Conservation (phyloP, 2,329 filamentous ascomycete genomes). For the Ceratocystis destructans region DNA sequence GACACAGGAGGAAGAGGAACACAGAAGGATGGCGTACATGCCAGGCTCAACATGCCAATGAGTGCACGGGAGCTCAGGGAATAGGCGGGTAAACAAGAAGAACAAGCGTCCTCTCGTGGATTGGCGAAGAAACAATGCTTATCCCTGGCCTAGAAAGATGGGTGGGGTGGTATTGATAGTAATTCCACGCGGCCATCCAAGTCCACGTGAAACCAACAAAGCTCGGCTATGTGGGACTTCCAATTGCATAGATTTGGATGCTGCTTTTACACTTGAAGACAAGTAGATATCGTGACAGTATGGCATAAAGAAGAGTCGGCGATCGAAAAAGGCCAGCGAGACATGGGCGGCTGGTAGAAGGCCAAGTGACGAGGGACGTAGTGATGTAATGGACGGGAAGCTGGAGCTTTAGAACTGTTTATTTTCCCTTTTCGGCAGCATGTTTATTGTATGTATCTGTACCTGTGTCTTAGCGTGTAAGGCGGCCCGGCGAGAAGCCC, state of each 20-base stretch:
- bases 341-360: background rate
- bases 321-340: background rate
- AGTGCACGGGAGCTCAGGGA: background rate
- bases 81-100: background rate
- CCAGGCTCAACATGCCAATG: background rate
- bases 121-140: background rate
- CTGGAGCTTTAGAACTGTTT: background rate
- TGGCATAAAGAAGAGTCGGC: background rate
- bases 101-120: background rate
- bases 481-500: no score
- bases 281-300: no score
- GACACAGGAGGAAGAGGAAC: background rate
- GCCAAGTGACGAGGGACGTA: background rate
- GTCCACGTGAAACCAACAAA: background rate
- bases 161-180: background rate
- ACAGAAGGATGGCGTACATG: background rate
- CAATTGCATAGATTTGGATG: background rate
- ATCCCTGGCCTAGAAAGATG: background rate
- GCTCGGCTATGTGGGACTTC: background rate
- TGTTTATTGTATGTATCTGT: background rate
- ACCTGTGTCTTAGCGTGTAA: no score
- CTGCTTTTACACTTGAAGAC: no score
- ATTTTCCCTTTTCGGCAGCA: background rate
- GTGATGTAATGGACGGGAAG: no score
- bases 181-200: background rate